Conservation (phyloP, 2,329 filamentous ascomycete species). For the Alternaria longipes region DNA sequence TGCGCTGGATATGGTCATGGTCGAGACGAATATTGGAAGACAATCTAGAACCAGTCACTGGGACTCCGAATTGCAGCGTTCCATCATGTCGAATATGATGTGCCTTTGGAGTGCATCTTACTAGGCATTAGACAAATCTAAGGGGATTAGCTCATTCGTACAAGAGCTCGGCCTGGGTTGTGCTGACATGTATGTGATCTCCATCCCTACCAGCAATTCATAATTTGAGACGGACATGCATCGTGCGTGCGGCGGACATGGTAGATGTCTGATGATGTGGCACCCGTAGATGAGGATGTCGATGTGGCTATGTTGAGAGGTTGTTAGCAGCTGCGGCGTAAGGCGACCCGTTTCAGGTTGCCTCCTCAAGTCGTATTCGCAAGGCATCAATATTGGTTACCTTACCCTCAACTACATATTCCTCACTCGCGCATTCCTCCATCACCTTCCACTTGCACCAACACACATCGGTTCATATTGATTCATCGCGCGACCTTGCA, state of each 20-base stretch:
- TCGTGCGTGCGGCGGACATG: not conserved
- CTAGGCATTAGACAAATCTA: not conserved
- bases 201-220: not conserved
- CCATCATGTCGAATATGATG: not conserved
- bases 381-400: slow-evolving; percentile 24
- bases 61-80: not conserved
- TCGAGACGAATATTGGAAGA: not conserved
- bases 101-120: not conserved
- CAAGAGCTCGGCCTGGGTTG: not conserved
- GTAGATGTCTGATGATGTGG: not conserved
- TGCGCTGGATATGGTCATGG: not conserved
- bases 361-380: slow-evolving; percentile 11
- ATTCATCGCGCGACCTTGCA: not conserved
- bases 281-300: not conserved
- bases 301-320: slow-evolving; percentile 19
- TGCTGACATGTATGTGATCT: not conserved
- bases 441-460: slow-evolving; percentile 1
- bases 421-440: not conserved
- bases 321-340: slow-evolving; percentile 11
- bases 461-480: not conserved
- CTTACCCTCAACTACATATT: slow-evolving; percentile 7
- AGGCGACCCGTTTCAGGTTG: slow-evolving; percentile 21
- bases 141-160: not conserved
- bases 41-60: not conserved
- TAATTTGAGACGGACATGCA: not conserved